Evolutionary conservation across 1,284 basidiomycete genomes (phyloP).

Genomic region (Heterobasidion occidentale): DNA sequence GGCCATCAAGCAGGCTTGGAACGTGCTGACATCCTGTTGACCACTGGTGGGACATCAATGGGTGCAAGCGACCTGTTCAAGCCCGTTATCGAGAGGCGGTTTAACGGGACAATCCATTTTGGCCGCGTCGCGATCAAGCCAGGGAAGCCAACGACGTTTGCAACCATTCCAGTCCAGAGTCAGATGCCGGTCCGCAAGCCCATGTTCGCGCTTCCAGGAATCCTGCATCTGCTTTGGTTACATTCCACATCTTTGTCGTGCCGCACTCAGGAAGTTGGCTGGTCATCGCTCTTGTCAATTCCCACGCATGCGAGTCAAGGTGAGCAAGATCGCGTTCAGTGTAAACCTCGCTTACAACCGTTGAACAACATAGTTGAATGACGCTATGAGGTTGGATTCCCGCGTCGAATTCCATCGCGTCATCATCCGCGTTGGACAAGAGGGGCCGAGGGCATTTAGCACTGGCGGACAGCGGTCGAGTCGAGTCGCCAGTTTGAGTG

Average conservation of each 20-base stretch:
- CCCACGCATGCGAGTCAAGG: conserved; percentile 61
- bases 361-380: conserved; percentile 35
- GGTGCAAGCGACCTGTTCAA: conserved; percentile 82
- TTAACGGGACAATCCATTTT: conserved; percentile 73
- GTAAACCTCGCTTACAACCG: not conserved
- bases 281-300: conserved; percentile 62
- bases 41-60: conserved; percentile 89
- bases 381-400: conserved; percentile 60
- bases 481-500: conserved; percentile 67
- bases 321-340: conserved; percentile 20
- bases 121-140: conserved; percentile 68
- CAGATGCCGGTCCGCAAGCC: conserved; percentile 35
- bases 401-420: conserved; percentile 82
- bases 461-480: conserved; percentile 84
- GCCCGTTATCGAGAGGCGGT: conserved; percentile 76
- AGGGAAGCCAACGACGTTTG: conserved; percentile 84
- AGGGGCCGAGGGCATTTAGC: conserved; percentile 57
- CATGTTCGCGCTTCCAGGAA: conserved; percentile 82
- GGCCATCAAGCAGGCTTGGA: conserved; percentile 51
- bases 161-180: conserved; percentile 55
- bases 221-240: conserved; percentile 84
- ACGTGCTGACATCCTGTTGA: conserved; percentile 68
- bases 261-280: conserved; percentile 72
- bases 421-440: conserved; percentile 37
- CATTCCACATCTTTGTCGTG: conserved; percentile 79